Evolutionary conservation across 305 asterid genomes (phyloP).

Genomic region (Fraxinus dipetala): DNA sequence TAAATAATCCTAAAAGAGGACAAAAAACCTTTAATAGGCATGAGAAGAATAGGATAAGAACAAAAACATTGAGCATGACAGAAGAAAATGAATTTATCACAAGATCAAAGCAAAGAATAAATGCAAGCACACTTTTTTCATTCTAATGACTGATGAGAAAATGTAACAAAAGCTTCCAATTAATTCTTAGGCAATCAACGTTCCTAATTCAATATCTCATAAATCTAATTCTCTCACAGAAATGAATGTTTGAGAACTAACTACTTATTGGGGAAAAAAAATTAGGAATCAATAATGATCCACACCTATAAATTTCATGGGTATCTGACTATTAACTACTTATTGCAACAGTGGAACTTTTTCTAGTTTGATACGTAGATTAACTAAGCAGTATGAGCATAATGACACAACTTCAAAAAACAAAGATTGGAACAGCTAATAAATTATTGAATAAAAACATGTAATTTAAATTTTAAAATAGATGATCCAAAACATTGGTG

Average conservation of each 20-base stretch:
- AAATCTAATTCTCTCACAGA: background rate
- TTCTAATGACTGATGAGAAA: background rate
- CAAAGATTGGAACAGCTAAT: background rate
- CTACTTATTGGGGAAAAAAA: background rate
- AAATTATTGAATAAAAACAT: background rate
- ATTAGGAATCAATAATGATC: background rate
- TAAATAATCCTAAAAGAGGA: background rate
- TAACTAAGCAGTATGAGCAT: background rate
- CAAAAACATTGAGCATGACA: background rate
- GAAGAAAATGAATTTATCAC: background rate
- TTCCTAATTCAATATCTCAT: background rate
- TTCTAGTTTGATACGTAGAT: background rate
- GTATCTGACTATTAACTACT: background rate
- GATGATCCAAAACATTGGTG: background rate
- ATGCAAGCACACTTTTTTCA: background rate
- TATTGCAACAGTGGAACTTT: background rate
- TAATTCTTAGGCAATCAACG: background rate
- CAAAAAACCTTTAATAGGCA: background rate
- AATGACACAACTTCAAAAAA: background rate
- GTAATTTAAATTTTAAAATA: background rate
- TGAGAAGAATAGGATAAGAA: background rate
- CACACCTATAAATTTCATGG: background rate
- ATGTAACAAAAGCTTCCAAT: background rate
- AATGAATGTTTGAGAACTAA: background rate
- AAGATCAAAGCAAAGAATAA: background rate